Evolutionary conservation across 176 grass and related monocot species (phyloP).

Genomic region (Bothriochloa decipiens): DNA sequence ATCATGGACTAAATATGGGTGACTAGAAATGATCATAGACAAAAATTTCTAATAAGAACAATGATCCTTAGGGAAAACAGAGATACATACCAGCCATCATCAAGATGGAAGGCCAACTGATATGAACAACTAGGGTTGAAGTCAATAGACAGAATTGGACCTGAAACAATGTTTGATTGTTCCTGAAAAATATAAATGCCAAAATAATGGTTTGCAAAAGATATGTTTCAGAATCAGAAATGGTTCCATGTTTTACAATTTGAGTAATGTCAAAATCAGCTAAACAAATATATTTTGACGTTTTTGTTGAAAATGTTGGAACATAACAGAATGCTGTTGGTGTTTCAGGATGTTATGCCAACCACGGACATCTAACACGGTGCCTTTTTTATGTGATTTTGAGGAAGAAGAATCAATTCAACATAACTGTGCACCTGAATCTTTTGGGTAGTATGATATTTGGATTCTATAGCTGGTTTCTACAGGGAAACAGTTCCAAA

Average conservation of each 20-base stretch:
- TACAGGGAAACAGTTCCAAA: background rate
- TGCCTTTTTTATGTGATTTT: background rate
- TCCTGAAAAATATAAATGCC: conserved; percentile 60
- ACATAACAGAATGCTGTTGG: background rate
- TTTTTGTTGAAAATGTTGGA: background rate
- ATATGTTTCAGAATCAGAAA: background rate
- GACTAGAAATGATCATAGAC: conserved; percentile 18
- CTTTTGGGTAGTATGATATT: background rate
- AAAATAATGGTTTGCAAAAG: conserved; percentile 25
- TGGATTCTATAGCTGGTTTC: background rate
- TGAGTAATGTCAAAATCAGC: conserved; percentile 16
- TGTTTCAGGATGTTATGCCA: background rate
- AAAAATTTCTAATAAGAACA: conserved; percentile 37
- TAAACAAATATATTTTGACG: background rate
- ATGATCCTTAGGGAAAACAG: conserved; percentile 18
- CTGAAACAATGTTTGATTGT: conserved; percentile 87
- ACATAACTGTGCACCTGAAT: background rate
- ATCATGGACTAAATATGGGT: background rate
- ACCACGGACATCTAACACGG: background rate
- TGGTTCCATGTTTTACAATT: background rate
- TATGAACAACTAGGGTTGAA: conserved; percentile 82
- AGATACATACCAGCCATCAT: conserved; percentile 87
- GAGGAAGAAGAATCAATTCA: background rate
- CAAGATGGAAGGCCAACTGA: conserved; percentile 97
- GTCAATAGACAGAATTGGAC: conserved; percentile 73